These are phyloP conservation scores for Penicillium canescens DNA, from an alignment of 495 filamentous ascomycete genomes.

Conservation along the genomic window DNA sequence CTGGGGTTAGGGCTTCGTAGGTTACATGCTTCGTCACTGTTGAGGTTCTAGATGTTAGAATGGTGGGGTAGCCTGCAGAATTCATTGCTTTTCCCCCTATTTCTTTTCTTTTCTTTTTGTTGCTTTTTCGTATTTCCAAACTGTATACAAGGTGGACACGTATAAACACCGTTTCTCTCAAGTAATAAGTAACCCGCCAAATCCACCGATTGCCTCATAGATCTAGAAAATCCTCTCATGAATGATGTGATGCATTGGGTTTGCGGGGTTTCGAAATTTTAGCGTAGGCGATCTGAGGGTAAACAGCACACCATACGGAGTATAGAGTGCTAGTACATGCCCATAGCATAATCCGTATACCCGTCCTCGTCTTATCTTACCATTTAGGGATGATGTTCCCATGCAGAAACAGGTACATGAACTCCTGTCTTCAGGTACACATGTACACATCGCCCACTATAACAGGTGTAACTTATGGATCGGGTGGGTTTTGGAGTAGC, in stretches of 20 bases:
- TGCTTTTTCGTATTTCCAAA: background rate
- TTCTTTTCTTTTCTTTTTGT: background rate
- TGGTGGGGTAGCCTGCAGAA: slow-evolving; percentile 1
- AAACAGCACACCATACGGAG: too few species aligned
- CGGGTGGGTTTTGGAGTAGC: too few species aligned
- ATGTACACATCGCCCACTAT: background rate
- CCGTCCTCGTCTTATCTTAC: too few species aligned
- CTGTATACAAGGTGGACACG: background rate
- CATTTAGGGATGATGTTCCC: too few species aligned
- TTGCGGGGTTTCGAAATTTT: background rate
- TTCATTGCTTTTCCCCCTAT: background rate
- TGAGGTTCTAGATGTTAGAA: slow-evolving; percentile 3
- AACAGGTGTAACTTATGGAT: too few species aligned
- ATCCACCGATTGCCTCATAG: background rate
- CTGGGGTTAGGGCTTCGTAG: background rate
- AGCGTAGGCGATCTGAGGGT: too few species aligned
- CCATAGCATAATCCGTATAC: too few species aligned
- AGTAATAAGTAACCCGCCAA: too few species aligned
- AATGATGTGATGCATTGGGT: slow-evolving; percentile 5
- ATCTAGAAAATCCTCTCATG: background rate
- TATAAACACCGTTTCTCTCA: too few species aligned
- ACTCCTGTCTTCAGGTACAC: background rate
- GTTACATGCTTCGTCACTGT: background rate
- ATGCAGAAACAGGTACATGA: too few species aligned
- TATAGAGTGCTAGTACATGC: too few species aligned